phyloP scores from a whole-genome alignment of 2,329 filamentous ascomycete species.

The Colletotrichum camelliae region DNA sequence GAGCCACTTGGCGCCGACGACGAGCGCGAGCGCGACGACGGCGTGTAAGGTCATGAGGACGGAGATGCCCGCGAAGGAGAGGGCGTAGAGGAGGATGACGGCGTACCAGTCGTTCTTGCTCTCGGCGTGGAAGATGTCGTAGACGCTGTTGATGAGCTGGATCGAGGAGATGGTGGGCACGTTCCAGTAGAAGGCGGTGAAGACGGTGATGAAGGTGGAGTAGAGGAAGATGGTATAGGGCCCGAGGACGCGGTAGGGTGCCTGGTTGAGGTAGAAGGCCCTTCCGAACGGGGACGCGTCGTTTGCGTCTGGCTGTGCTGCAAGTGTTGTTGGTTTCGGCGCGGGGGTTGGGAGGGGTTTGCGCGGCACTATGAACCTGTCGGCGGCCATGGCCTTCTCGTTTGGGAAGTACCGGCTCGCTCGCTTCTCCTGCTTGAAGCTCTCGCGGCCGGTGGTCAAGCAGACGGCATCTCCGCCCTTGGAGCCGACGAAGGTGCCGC shows the following conservation, averaged over 20 bases:
- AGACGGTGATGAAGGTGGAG: slow-evolving; percentile 49
- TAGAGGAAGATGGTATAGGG: slow-evolving; percentile 55
- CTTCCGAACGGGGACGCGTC: slow-evolving; percentile 55
- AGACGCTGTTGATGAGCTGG: slow-evolving; percentile 44
- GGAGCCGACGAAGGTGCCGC: slow-evolving; percentile 57
- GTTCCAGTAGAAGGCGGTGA: slow-evolving; percentile 57
- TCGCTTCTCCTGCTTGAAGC: slow-evolving; percentile 7
- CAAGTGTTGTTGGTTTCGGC: neutral
- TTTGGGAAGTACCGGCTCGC: slow-evolving; percentile 17
- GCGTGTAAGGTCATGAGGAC: slow-evolving; percentile 48
- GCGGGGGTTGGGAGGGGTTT: neutral
- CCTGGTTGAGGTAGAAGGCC: slow-evolving; percentile 57
- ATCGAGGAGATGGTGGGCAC: slow-evolving; percentile 51
- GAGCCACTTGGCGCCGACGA: slow-evolving; percentile 56
- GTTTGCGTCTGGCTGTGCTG: neutral
- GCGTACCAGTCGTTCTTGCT: slow-evolving; percentile 30
- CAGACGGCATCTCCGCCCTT: slow-evolving; percentile 56
- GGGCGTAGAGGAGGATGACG: slow-evolving; percentile 41
- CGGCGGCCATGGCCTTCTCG: neutral
- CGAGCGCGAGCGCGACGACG: slow-evolving; percentile 45
- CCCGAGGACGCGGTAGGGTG: slow-evolving; percentile 55
- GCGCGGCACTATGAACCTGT: neutral
- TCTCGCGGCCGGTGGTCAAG: slow-evolving; percentile 27
- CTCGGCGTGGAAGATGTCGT: slow-evolving; percentile 27
- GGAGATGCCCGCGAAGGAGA: slow-evolving; percentile 45